Evolutionary conservation across 2,329 filamentous ascomycete species (phyloP).

Genomic region (Colletotrichum sp.): DNA sequence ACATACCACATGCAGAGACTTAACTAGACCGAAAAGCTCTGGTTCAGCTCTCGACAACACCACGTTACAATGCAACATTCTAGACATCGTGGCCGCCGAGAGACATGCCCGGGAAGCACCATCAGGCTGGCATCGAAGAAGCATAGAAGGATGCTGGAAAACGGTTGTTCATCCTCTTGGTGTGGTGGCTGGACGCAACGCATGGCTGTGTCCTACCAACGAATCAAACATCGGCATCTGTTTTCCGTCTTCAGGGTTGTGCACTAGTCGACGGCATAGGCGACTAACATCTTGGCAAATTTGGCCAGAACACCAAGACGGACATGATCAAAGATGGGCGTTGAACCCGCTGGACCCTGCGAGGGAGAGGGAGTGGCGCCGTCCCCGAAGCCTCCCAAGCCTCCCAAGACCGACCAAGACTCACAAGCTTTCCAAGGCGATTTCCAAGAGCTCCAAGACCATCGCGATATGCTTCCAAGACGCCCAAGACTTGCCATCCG

Average conservation of each 20-base stretch:
- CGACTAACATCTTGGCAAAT: background rate
- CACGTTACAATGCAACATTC: background rate
- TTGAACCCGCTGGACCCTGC: background rate
- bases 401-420: background rate
- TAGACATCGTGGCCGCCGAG: background rate
- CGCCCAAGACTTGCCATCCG: slow-evolving; percentile 10
- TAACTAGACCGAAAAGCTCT: background rate
- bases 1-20: background rate
- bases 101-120: background rate
- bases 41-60: background rate
- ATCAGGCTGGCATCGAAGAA: background rate
- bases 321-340: background rate
- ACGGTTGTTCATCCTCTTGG: background rate
- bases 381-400: background rate
- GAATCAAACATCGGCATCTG: background rate
- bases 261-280: background rate
- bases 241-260: background rate
- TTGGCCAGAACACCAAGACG: background rate
- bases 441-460: slow-evolving; percentile 4
- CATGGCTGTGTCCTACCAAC: background rate
- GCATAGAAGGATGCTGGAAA: background rate
- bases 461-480: background rate
- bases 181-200: background rate
- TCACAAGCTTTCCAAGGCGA: slow-evolving; percentile 5
- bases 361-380: background rate